A percentile compares a stretch with the other conserved stretches of the same genome.
phyloP scores from a whole-genome alignment of 148 eudicot species.

The Rhododendron molle region DNA sequence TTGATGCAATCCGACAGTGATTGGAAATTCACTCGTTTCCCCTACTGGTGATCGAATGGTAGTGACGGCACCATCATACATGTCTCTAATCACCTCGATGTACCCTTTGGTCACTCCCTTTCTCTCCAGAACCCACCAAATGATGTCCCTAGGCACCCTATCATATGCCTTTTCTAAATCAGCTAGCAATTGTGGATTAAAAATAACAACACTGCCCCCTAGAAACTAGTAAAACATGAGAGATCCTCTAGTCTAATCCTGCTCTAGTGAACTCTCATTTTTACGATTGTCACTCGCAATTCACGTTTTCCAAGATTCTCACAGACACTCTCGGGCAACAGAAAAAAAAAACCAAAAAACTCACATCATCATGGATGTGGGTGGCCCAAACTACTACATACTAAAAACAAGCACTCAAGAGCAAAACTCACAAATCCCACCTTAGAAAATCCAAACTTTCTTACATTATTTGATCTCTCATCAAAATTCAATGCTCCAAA shows the following conservation, averaged over 20 bases:
- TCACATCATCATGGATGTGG: not conserved
- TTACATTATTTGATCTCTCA: not conserved
- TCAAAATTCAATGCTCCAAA: not conserved
- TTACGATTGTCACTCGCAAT: not conserved
- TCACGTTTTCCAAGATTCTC: not conserved
- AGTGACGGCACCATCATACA: too few species aligned
- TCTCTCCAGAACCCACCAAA: too few species aligned
- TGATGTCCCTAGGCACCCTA: too few species aligned
- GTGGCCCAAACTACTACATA: not conserved
- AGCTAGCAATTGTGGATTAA: not conserved
- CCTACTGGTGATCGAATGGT: too few species aligned
- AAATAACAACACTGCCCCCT: not conserved
- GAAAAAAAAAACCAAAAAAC: too few species aligned
- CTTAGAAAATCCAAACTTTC: not conserved
- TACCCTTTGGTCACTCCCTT: too few species aligned
- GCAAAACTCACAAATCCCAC: not conserved
- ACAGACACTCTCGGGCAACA: not conserved
- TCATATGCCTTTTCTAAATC: too few species aligned
- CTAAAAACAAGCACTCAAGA: not conserved
- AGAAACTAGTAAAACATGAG: not conserved
- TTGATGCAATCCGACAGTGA: too few species aligned
- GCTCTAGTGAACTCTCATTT: not conserved
- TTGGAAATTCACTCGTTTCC: too few species aligned
- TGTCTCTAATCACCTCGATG: too few species aligned
- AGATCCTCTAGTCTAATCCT: not conserved